Base-by-base conservation (phyloP, 495 filamentous ascomycete species). In the Acidiella bohemica region DNA sequence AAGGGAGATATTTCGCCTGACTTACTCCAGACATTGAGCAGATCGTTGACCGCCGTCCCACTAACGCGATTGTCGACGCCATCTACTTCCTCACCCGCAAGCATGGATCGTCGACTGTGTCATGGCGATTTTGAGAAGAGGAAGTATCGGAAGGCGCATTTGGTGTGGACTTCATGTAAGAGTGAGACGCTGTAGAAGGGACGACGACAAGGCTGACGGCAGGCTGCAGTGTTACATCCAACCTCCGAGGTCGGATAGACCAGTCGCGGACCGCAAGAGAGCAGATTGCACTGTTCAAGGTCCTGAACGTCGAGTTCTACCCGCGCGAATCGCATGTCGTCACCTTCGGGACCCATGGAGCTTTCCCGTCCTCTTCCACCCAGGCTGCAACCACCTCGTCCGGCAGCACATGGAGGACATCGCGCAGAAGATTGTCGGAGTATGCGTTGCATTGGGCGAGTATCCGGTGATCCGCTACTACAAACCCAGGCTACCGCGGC, bases 331-430 rank as follows among this genome's bases (percentile, higher is more conserved):
- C 92, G 10, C 83, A 84, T 53, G 60, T 97, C 23, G 65, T 94
- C 46, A 93, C 84, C 1, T 93, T 96, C 47, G 81, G 41, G 90
- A 96, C 58, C 88, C 92, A 0, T 92, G 77, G 70, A 94, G 86
- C 60, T 96, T 96, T 55, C 87, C 84, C 3, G 71, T 88, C 9
- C 62, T 97, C 36, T 97, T 80, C 64, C 87, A 96, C 56, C 88
- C 90, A 9, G 72, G 68, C 34, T 96, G 92, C 60, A 88, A 87
- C 54, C 67, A 78, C 45, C 67, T 95, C 32, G 78, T 96, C 25
- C 69, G 74, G 27, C 66, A 68, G 28, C 88, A 97, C 52, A 71
- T 97, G 64, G 71, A 81, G 53, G 69, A 74, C 19, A 60, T 96
- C 14, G 84, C 92, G 13, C 80, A 85, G 55, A 95, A 92, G 84